Evolutionary conservation across 306 rosid species (phyloP).

Genomic region (Fagus sylvatica): DNA sequence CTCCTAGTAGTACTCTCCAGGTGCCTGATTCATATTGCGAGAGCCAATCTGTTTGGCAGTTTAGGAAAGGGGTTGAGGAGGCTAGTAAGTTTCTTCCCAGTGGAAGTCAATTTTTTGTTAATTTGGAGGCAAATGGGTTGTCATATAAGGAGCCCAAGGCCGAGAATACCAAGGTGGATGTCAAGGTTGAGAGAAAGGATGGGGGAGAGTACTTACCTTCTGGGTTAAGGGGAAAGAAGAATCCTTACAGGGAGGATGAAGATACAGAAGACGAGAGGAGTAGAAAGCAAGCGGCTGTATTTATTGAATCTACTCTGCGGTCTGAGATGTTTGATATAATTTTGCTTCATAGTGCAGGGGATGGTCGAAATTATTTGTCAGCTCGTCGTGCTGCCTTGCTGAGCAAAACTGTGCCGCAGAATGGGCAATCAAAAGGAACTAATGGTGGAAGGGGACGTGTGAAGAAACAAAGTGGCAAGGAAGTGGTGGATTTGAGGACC

Average conservation of each 20-base stretch:
- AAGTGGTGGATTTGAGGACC: constrained; percentile 88
- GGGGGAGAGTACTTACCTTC: constrained; percentile 24
- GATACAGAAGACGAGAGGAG: constrained; percentile 68
- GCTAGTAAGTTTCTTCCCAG: constrained; percentile 80
- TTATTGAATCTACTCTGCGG: constrained; percentile 56
- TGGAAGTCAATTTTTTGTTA: constrained; percentile 49
- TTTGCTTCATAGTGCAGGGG: constrained; percentile 57
- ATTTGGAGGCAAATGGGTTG: constrained; percentile 34
- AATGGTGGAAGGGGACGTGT: constrained; percentile 58
- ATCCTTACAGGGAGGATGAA: constrained; percentile 45
- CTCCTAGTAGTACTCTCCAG: constrained; percentile 54
- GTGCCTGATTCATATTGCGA: constrained; percentile 50
- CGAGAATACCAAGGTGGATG: constrained; percentile 24
- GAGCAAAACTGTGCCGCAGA: constrained; percentile 30
- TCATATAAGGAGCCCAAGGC: constrained; percentile 23
- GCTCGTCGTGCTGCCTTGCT: constrained; percentile 59
- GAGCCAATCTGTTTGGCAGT: constrained; percentile 76
- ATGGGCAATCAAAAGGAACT: constrained; percentile 48
- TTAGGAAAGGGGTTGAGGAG: constrained; percentile 84
- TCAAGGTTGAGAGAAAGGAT: constrained; percentile 53
- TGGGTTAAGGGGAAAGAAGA: constrained; percentile 61
- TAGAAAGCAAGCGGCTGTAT: constrained; percentile 76
- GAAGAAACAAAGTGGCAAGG: constrained; percentile 65
- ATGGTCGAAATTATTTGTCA: constrained; percentile 40
- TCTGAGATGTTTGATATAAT: constrained; percentile 62